phyloP scores from a whole-genome alignment of 2,329 filamentous ascomycete genomes.

The Talaromyces piceae region DNA sequence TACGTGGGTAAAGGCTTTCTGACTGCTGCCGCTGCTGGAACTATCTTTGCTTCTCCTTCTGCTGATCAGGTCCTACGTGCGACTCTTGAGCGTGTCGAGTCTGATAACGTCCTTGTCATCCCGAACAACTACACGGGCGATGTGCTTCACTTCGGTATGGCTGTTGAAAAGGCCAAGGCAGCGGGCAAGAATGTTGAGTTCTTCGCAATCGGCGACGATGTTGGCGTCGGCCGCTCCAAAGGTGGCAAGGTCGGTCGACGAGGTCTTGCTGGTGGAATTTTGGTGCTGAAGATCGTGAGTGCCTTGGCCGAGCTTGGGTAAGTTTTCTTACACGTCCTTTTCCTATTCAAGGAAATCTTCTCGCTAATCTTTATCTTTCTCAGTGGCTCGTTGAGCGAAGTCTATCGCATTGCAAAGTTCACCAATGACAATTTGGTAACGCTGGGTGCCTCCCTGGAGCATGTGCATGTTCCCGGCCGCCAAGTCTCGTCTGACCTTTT shows the following conservation, averaged over 20 bases:
- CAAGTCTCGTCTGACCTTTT: constrained; percentile 39
- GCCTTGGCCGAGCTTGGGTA: constrained; percentile 68
- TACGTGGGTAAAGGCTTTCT: constrained; percentile 80
- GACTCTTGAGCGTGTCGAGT: constrained; percentile 65
- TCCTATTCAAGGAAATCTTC: constrained; percentile 42
- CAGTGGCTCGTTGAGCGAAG: constrained; percentile 56
- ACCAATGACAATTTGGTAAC: constrained; percentile 71
- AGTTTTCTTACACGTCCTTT: constrained; percentile 16
- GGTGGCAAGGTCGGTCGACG: constrained; percentile 88
- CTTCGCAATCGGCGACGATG: constrained; percentile 87
- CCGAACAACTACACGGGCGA: constrained; percentile 95
- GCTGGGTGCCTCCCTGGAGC: constrained; percentile 76
- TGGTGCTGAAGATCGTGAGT: constrained; percentile 85
- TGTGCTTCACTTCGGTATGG: constrained; percentile 88
- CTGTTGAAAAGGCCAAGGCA: constrained; percentile 82
- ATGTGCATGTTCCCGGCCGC: constrained; percentile 88
- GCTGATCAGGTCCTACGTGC: constrained; percentile 75
- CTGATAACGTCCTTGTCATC: constrained; percentile 67
- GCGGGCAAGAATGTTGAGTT: constrained; percentile 73
- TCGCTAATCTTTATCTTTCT: not conserved
- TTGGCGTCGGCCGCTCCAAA: constrained; percentile 72
- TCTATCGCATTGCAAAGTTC: constrained; percentile 63
- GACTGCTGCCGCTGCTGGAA: constrained; percentile 74
- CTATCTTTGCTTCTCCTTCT: constrained; percentile 75
- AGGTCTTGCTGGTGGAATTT: constrained; percentile 83